A percentile compares a stretch with the other conserved stretches of the same genome.
phyloP scores from a whole-genome alignment of 1,284 basidiomycete species.

The Pyrrhoderma noxium region DNA sequence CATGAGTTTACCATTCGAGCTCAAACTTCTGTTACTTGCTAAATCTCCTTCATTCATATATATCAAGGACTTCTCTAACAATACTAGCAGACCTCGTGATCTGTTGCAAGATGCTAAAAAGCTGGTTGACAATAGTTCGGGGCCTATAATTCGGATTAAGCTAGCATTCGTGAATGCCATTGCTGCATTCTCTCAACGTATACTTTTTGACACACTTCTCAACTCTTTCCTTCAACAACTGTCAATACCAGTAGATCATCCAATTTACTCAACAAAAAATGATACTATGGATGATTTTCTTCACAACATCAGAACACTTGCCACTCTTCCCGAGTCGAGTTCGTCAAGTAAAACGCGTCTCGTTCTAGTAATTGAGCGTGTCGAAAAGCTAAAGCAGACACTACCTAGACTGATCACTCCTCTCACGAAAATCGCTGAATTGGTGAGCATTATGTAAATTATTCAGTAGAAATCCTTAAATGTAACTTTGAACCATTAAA shows the following conservation, averaged over 20 bases:
- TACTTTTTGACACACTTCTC: constrained; percentile 64
- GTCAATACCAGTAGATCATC: too few species aligned
- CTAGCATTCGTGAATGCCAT: constrained; percentile 52
- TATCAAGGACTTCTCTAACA: neutral
- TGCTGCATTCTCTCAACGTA: constrained; percentile 55
- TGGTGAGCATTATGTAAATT: constrained; percentile 45
- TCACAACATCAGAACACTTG: constrained; percentile 40
- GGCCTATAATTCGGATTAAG: too few species aligned
- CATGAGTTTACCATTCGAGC: neutral
- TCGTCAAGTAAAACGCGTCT: constrained; percentile 29
- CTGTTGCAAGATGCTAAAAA: neutral
- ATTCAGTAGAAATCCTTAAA: constrained; percentile 9
- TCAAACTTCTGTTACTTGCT: neutral
- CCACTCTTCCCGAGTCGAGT: constrained; percentile 21
- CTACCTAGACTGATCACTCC: constrained; percentile 65
- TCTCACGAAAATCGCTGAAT: constrained; percentile 62
- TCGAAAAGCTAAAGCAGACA: constrained; percentile 57
- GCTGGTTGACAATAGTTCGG: too few species aligned
- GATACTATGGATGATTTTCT: constrained; percentile 64
- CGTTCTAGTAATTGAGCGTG: constrained; percentile 60
- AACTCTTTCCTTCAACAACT: constrained; percentile 41
- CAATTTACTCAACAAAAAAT: constrained; percentile 31
- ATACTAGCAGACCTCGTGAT: neutral
- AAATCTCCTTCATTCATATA: constrained; percentile 9
- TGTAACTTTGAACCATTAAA: neutral